Conservation (phyloP, 805 yeast genomes). For the Tetrapisispora phaffii region DNA sequence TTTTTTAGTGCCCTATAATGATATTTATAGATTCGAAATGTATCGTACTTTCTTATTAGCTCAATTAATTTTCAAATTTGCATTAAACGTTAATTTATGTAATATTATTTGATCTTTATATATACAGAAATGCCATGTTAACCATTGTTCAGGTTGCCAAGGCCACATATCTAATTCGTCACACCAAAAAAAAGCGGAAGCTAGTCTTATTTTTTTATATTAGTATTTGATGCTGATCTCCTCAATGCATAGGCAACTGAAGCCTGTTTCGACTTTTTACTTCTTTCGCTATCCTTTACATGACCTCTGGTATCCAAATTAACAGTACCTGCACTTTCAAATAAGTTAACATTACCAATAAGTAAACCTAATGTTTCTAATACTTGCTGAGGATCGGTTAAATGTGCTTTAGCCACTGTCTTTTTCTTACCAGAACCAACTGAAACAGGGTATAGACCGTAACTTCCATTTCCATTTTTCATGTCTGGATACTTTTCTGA, state of each 20-base stretch:
- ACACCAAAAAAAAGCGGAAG: too few species aligned
- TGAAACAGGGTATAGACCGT: constrained; percentile 74
- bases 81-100: too few species aligned
- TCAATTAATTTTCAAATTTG: too few species aligned
- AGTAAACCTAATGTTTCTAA: constrained; percentile 73
- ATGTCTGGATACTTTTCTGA: constrained; percentile 30
- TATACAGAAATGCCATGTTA: too few species aligned
- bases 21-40: too few species aligned
- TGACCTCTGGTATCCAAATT: constrained; percentile 74
- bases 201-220: not conserved
- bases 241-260: constrained; percentile 21
- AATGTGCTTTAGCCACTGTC: constrained; percentile 77
- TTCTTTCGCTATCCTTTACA: constrained; percentile 35
- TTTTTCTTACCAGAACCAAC: constrained; percentile 87
- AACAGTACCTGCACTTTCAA: constrained; percentile 70
- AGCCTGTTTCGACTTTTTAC: constrained; percentile 31
- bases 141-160: too few species aligned
- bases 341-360: constrained; percentile 67
- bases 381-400: constrained; percentile 76
- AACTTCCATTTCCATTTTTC: constrained; percentile 39
- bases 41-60: too few species aligned
- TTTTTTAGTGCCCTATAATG: too few species aligned
- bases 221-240: constrained; percentile 12
- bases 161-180: too few species aligned
- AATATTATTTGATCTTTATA: too few species aligned